A percentile compares a stretch with the other conserved stretches of the same genome.
These are phyloP conservation scores for Platismatia glauca DNA, from an alignment of 495 filamentous ascomycete genomes.

Conservation along the genomic window DNA sequence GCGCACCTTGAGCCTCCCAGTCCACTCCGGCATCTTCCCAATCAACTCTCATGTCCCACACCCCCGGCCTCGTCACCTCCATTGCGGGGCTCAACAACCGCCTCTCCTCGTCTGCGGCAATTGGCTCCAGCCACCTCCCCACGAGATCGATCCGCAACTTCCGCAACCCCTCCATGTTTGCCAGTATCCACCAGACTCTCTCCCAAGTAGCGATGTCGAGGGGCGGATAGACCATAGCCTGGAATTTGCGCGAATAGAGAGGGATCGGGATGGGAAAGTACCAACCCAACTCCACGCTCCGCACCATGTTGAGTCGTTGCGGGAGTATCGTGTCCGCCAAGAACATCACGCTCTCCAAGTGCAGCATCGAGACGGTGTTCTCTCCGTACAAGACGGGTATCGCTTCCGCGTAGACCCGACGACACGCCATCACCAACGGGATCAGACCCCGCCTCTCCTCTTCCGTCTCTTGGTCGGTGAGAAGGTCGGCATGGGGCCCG, in stretches of 20 bases:
- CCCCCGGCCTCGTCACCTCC: background rate
- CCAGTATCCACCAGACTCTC: background rate
- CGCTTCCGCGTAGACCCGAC: background rate
- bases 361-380: background rate
- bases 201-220: background rate
- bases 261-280: background rate
- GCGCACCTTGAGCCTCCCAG: background rate
- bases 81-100: background rate
- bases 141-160: background rate
- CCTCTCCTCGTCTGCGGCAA: background rate
- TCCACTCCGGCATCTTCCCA: background rate
- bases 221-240: background rate
- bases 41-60: background rate
- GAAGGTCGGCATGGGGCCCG: background rate
- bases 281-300: background rate
- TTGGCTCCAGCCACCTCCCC: background rate
- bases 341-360: background rate
- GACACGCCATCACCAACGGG: background rate
- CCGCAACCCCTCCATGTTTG: background rate
- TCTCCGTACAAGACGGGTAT: background rate
- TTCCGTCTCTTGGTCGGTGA: background rate
- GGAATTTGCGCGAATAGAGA: background rate
- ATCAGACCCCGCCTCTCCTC: background rate
- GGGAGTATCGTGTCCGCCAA: background rate
- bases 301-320: background rate